phyloP scores from a whole-genome alignment of 1,284 basidiomycete species.

The Papiliotrema nemorosa region DNA sequence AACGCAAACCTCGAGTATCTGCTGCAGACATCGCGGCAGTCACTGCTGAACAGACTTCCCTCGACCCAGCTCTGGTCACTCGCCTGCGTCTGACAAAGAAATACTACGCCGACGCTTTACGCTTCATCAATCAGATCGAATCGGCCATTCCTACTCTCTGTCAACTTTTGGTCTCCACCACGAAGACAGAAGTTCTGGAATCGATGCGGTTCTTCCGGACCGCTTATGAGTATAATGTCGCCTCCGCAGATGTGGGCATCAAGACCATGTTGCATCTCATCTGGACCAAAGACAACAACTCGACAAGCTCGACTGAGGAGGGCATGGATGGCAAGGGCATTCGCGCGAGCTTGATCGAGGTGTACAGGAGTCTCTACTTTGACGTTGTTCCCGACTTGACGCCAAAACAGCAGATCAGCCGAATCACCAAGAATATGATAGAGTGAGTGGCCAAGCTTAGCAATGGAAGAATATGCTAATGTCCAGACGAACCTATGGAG shows the following conservation, averaged over 20 bases:
- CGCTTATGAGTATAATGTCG: slow-evolving; percentile 77
- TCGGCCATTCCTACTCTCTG: slow-evolving; percentile 69
- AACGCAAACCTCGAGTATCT: slow-evolving; percentile 63
- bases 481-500: slow-evolving; percentile 74
- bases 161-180: slow-evolving; percentile 81
- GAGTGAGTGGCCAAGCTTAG: slow-evolving; percentile 58
- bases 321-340: slow-evolving; percentile 87
- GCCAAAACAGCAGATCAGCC: slow-evolving; percentile 79
- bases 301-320: slow-evolving; percentile 65
- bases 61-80: slow-evolving; percentile 62
- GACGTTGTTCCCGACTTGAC: slow-evolving; percentile 64
- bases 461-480: background rate
- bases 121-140: slow-evolving; percentile 81
- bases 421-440: slow-evolving; percentile 98
- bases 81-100: slow-evolving; percentile 75
- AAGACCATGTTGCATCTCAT: slow-evolving; percentile 97
- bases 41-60: slow-evolving; percentile 62
- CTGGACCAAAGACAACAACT: slow-evolving; percentile 91
- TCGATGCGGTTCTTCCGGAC: slow-evolving; percentile 92
- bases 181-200: slow-evolving; percentile 90
- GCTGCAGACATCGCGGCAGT: slow-evolving; percentile 57
- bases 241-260: slow-evolving; percentile 70
- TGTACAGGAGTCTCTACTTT: slow-evolving; percentile 86
- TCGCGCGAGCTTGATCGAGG: slow-evolving; percentile 80
- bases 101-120: slow-evolving; percentile 82